Evolutionary conservation across 768 basidiomycete genomes (phyloP).

Genomic region (Serendipita sp.): DNA sequence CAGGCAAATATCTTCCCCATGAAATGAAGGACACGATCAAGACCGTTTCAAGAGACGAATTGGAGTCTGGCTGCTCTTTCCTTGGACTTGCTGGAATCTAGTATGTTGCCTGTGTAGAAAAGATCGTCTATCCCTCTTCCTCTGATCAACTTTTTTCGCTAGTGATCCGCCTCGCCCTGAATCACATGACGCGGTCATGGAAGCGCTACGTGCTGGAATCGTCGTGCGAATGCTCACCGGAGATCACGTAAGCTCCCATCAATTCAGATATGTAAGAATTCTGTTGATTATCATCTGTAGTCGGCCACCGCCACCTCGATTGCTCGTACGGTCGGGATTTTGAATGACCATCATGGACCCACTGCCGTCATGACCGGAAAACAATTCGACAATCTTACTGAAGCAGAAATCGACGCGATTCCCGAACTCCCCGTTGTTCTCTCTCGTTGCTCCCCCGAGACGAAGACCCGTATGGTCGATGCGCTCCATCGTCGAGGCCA

Average conservation of each 20-base stretch:
- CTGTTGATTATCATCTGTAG: background rate
- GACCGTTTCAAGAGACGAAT: constrained; percentile 25
- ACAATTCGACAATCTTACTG: constrained; percentile 38
- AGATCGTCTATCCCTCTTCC: background rate
- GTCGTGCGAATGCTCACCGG: constrained; percentile 37
- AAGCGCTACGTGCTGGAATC: constrained; percentile 37
- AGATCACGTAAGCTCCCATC: constrained; percentile 23
- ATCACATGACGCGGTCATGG: constrained; percentile 34
- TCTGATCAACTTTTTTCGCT: background rate
- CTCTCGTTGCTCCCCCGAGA: constrained; percentile 41
- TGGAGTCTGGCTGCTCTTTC: constrained; percentile 34
- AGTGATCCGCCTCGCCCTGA: constrained; percentile 40
- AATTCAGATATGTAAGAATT: background rate
- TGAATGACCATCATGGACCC: constrained; percentile 18
- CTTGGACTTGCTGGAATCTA: constrained; percentile 41
- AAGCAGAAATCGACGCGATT: constrained; percentile 35
- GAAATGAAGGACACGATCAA: constrained; percentile 21
- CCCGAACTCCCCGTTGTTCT: constrained; percentile 38
- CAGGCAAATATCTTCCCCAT: constrained; percentile 18
- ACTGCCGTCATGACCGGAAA: constrained; percentile 25
- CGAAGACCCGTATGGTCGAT: constrained; percentile 41
- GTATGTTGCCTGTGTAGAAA: constrained; percentile 11
- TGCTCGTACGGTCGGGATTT: constrained; percentile 33
- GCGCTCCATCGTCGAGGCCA: constrained; percentile 40
- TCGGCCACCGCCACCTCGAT: constrained; percentile 38